Base-by-base conservation (phyloP, 208 protist genomes). In the Lotmaria passim region DNA sequence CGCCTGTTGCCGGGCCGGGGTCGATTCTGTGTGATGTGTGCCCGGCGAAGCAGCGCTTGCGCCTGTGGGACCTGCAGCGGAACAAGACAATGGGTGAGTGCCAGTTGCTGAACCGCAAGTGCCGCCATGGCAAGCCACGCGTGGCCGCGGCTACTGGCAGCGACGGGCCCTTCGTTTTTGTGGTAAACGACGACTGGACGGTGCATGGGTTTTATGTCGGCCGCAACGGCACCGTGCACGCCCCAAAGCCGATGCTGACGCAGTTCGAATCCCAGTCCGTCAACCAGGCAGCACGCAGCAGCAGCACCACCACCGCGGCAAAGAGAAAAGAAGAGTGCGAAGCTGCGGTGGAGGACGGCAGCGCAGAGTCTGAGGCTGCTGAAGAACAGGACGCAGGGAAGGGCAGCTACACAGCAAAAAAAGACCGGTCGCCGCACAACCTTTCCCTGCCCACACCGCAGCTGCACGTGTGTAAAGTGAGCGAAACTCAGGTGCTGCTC, bases 131-230 rank as follows among this genome's bases (percentile, higher is more conserved):
- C 26, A 84, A 76, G 48, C 28, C 26, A 19, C 72, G 80, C 39
- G 19, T 21, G 21, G 69, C 72, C 31, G 33, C 19, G 21, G 58
- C 60, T 38, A 68, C 78, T 12, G 69, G 68, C 67, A 76, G 83
- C 70, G 56, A 73, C 8, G 86, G 88, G 0, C 80, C 85, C 47
- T 94, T 94, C 78, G 70, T 75, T 52, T 84, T 96, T 60, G 69
- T 91, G 3, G 69, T 78, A 11, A 84, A 91, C 61, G 59, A 87
- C 33, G 85, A 94, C 64, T 87, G 75, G 36, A 83, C 85, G n/a
- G 58, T 94, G 19, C 69, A 86, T 58, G 84, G 51, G 28, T 79
- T 86, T 52, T 86, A 93, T 60, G 73, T 90, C 0, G 77, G 69
- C 12, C 69, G 70, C 21, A 44, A 21, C 47, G 66, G 66, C 24